Conservation (phyloP, 331 rosid species). For the Quercus phellos region DNA sequence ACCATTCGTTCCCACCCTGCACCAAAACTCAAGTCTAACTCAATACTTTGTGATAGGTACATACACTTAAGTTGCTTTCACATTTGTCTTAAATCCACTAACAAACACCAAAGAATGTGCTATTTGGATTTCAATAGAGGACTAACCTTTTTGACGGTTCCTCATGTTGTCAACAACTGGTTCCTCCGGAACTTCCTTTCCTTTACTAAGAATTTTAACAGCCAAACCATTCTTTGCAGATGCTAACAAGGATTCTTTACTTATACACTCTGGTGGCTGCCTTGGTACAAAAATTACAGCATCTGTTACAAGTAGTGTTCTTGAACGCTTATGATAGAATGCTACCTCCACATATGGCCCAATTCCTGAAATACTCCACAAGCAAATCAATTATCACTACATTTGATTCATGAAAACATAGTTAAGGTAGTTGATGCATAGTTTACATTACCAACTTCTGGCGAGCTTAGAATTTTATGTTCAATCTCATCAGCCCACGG, state of each 20-base stretch:
- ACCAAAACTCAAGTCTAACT: conserved; percentile 14
- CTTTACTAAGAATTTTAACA: conserved; percentile 79
- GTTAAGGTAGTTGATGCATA: not conserved
- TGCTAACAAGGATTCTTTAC: conserved; percentile 82
- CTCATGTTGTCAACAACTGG: conserved; percentile 70
- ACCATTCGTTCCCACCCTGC: conserved; percentile 99
- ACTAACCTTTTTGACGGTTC: conserved; percentile 76
- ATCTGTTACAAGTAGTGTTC: conserved; percentile 83
- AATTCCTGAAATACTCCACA: conserved; percentile 54
- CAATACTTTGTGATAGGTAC: not conserved
- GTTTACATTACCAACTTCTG: conserved; percentile 83
- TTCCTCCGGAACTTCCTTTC: conserved; percentile 74
- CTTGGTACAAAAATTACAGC: conserved; percentile 90
- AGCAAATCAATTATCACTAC: conserved; percentile 24
- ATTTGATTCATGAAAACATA: not conserved
- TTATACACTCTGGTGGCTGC: conserved; percentile 85
- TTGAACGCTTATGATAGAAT: conserved; percentile 84
- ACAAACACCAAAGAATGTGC: not conserved
- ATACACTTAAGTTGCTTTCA: not conserved
- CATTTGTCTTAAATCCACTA: not conserved
- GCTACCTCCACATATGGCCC: conserved; percentile 98
- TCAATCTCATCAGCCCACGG: conserved; percentile 89
- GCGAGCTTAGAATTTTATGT: conserved; percentile 86
- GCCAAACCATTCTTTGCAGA: conserved; percentile 93
- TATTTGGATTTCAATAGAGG: not conserved